These are phyloP conservation scores for Rasamsonia emersonii DNA, from an alignment of 2,329 filamentous ascomycete genomes.

Conservation along the genomic window DNA sequence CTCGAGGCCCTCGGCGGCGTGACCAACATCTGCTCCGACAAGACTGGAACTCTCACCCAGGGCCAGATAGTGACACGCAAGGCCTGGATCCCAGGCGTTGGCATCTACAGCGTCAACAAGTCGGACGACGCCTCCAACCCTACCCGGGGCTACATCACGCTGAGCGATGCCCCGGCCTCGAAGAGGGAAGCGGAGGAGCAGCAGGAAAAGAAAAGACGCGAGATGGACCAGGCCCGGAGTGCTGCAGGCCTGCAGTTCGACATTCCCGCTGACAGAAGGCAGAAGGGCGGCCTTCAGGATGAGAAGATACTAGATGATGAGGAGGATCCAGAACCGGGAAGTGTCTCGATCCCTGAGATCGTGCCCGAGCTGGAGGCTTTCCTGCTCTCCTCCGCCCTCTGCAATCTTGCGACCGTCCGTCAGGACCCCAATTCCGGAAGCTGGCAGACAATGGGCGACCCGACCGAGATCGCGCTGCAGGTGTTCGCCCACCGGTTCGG, in stretches of 20 bases:
- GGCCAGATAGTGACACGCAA: constrained; percentile 54
- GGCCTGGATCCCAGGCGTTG: constrained; percentile 47
- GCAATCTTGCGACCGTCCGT: constrained; percentile 45
- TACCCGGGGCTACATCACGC: constrained; percentile 40
- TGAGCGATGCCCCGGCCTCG: constrained; percentile 24
- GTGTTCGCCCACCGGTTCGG: constrained; percentile 56
- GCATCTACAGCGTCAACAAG: constrained; percentile 44
- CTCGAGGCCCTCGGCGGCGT: constrained; percentile 51
- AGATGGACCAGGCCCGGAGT: constrained; percentile 52
- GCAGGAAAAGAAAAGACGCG: constrained; percentile 32
- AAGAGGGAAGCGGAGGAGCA: constrained; percentile 23
- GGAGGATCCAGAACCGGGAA: constrained; percentile 10
- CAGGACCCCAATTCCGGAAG: constrained; percentile 31
- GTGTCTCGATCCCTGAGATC: constrained; percentile 24
- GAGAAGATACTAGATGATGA: constrained; percentile 17
- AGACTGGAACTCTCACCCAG: constrained; percentile 48
- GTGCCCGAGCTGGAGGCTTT: constrained; percentile 42
- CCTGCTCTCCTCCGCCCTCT: constrained; percentile 47
- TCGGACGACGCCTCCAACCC: constrained; percentile 49
- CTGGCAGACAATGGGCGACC: constrained; percentile 55
- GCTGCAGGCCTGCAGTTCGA: constrained; percentile 55
- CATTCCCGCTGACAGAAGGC: constrained; percentile 44
- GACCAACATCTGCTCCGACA: constrained; percentile 51
- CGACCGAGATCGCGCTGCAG: constrained; percentile 59
- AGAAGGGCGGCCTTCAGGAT: constrained; percentile 19